Percentiles rank a stretch among this genome's conserved stretches.
Conservation (phyloP, 176 grass and related monocot genomes). For the Phoenix roebelenii region DNA sequence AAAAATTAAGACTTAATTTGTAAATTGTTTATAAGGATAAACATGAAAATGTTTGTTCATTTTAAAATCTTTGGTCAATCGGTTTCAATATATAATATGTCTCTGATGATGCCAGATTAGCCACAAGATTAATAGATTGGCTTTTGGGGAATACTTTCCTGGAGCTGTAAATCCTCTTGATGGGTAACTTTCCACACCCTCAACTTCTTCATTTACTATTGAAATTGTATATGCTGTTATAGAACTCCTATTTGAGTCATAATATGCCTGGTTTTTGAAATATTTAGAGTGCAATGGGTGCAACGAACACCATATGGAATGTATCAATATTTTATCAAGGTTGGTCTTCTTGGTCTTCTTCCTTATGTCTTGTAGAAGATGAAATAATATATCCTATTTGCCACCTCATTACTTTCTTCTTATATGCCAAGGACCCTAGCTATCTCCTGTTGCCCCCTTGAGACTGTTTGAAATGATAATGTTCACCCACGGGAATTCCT, state of each 20-base stretch:
- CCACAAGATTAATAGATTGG: conserved; percentile 79
- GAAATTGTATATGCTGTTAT: neutral
- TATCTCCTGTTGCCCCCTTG: no score
- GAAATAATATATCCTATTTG: no score
- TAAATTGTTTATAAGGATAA: no score
- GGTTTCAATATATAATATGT: no score
- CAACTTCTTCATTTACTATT: conserved; percentile 6
- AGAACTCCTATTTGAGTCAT: neutral
- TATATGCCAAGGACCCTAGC: no score
- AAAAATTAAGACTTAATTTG: neutral
- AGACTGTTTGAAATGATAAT: no score
- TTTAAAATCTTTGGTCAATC: no score
- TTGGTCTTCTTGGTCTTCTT: conserved; percentile 25
- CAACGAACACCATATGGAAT: conserved; percentile 83
- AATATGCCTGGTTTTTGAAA: conserved; percentile 23
- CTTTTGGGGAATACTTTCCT: conserved; percentile 91
- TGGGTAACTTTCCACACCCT: conserved; percentile 44
- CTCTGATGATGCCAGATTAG: conserved; percentile 53
- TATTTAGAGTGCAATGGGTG: conserved; percentile 56
- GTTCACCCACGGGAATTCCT: no score
- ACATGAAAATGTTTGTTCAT: no score
- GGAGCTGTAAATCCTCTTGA: conserved; percentile 90
- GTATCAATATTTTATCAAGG: conserved; percentile 98
- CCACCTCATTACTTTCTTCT: no score
- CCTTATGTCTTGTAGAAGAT: conserved; percentile 1